These are phyloP conservation scores for Cronartium quercuum DNA, from an alignment of 1,284 basidiomycete genomes.

Conservation along the genomic window DNA sequence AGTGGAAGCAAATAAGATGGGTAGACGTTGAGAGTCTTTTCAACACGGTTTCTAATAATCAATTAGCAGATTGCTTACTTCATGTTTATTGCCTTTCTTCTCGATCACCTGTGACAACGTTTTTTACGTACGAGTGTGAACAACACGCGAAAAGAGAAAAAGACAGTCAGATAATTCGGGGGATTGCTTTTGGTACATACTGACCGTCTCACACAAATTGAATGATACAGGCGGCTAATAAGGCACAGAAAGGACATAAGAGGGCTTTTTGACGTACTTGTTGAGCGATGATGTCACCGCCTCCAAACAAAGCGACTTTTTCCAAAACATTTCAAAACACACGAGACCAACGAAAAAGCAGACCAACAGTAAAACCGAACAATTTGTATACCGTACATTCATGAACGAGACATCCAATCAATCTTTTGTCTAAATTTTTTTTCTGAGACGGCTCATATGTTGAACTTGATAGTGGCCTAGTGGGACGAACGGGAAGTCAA, in stretches of 20 bases:
- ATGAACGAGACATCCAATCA: too few relatives aligned
- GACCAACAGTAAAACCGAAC: too few relatives aligned
- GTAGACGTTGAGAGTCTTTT: too few relatives aligned
- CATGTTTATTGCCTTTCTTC: slow-evolving; percentile 22
- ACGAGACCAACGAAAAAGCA: too few relatives aligned
- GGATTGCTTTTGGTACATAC: background rate
- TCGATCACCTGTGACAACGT: slow-evolving; percentile 2
- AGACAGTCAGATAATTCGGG: background rate
- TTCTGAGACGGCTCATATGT: too few relatives aligned
- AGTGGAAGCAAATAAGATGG: background rate
- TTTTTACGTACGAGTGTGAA: too few relatives aligned
- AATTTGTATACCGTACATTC: too few relatives aligned
- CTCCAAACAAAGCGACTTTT: slow-evolving; percentile 26
- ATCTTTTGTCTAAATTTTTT: too few relatives aligned
- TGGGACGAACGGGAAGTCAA: slow-evolving; percentile 13
- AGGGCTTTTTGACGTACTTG: slow-evolving; percentile 7
- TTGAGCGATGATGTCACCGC: slow-evolving; percentile 30
- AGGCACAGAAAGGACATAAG: background rate
- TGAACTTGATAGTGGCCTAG: too few relatives aligned
- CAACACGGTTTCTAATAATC: too few relatives aligned
- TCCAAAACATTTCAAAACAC: background rate
- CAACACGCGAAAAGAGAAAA: background rate
- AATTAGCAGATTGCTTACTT: background rate
- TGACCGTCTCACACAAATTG: background rate
- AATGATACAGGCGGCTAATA: background rate